Conservation (phyloP, 352 stramenopile species). For the Globisporangium middletonii region DNA sequence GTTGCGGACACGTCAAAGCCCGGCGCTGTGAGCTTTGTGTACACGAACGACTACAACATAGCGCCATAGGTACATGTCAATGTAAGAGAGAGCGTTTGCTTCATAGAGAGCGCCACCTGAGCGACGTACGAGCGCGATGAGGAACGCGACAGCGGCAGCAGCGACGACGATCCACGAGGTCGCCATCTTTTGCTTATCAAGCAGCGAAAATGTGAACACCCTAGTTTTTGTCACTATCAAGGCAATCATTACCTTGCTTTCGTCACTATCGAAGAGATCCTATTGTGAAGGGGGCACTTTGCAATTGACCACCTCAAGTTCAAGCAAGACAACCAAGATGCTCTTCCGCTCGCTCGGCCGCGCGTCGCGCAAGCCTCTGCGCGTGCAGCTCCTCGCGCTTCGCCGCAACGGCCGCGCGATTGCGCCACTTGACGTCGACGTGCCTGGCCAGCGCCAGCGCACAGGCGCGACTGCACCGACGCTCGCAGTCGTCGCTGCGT, state of each 20-base stretch:
- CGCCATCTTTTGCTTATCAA: too few relatives aligned
- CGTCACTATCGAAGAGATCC: too few relatives aligned
- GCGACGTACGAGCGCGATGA: too few relatives aligned
- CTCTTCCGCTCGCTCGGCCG: slow-evolving; percentile 18
- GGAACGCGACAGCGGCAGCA: too few relatives aligned
- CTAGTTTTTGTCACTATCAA: too few relatives aligned
- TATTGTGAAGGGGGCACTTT: too few relatives aligned
- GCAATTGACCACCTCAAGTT: slow-evolving; percentile 2
- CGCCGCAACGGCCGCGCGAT: slow-evolving; percentile 11
- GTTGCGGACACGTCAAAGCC: too few relatives aligned
- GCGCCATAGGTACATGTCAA: background rate
- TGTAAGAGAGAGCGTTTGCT: too few relatives aligned
- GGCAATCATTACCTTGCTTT: too few relatives aligned
- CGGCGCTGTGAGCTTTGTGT: slow-evolving; percentile 48
- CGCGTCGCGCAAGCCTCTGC: slow-evolving; percentile 15
- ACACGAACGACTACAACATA: slow-evolving; percentile 49
- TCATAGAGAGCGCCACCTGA: too few relatives aligned
- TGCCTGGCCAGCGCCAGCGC: background rate
- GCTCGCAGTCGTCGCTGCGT: slow-evolving; percentile 2
- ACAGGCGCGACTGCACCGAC: background rate
- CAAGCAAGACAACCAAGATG: slow-evolving; percentile 5
- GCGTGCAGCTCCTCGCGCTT: slow-evolving; percentile 14
- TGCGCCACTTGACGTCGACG: slow-evolving; percentile 11
- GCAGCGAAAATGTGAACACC: too few relatives aligned
- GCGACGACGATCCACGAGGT: too few relatives aligned